phyloP scores from a whole-genome alignment of 129 eudicot genomes.

The Pittosporum tobira region DNA sequence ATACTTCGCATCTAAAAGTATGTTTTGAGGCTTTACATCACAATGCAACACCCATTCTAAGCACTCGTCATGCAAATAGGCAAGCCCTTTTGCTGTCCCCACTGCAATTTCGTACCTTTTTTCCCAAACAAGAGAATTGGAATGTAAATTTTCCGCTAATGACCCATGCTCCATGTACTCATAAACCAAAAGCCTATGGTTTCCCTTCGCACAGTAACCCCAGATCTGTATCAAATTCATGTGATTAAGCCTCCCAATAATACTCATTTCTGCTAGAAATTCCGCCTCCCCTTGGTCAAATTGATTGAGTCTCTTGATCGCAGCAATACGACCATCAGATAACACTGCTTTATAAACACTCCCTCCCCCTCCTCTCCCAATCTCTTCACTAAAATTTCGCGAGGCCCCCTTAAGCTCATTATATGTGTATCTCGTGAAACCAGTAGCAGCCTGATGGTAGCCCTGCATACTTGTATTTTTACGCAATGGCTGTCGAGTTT shows the following conservation, averaged over 20 bases:
- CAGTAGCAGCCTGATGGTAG: conserved; percentile 29
- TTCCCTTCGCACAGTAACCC: conserved; percentile 31
- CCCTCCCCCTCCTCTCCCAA: conserved; percentile 13
- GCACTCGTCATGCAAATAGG: conserved; percentile 35
- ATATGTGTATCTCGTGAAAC: conserved; percentile 2
- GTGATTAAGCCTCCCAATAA: conserved; percentile 26
- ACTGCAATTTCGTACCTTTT: conserved; percentile 10
- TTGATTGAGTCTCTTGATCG: conserved; percentile 3
- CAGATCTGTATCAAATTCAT: conserved; percentile 26
- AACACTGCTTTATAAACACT: conserved; percentile 1
- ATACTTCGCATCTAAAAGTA: conserved; percentile 16
- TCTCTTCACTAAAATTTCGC: not conserved
- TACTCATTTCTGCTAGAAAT: conserved; percentile 20
- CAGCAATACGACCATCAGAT: not conserved
- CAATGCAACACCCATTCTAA: conserved; percentile 36
- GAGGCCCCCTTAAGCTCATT: conserved; percentile 7
- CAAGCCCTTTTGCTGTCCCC: conserved; percentile 28
- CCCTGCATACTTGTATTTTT: not conserved
- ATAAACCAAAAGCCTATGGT: conserved; percentile 22
- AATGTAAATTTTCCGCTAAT: conserved; percentile 15
- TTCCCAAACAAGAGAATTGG: conserved; percentile 12
- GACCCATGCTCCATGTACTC: conserved; percentile 33
- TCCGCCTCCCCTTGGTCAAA: conserved; percentile 17
- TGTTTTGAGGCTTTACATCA: conserved; percentile 33
- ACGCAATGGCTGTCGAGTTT: conserved; percentile 4